Conservation (phyloP, 805 yeast genomes). For the Limtongia smithiae region DNA sequence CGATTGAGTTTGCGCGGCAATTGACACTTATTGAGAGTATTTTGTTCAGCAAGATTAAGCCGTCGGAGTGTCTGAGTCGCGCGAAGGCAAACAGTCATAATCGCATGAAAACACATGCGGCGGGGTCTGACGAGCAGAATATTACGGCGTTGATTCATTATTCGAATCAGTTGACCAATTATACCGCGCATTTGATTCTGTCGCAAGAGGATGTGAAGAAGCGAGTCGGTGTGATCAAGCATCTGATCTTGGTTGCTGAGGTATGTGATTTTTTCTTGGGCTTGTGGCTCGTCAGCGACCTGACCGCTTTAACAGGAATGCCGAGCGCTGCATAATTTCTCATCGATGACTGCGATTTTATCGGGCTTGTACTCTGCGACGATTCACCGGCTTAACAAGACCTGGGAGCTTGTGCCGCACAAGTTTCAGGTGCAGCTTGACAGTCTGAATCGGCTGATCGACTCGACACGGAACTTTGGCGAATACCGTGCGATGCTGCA, state of each 20-base stretch:
- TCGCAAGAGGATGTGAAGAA: conserved; percentile 58
- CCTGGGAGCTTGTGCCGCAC: conserved; percentile 70
- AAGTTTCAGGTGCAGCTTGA: conserved; percentile 51
- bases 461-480: conserved; percentile 80
- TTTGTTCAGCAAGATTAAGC: conserved; percentile 61
- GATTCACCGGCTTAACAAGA: conserved; percentile 73
- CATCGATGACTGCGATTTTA: conserved; percentile 89
- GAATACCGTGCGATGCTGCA: conserved; percentile 80
- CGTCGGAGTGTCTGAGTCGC: conserved; percentile 51
- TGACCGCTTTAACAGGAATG: conserved; percentile 41
- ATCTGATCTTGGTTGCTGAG: conserved; percentile 75
- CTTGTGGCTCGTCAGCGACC: background rate
- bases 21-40: conserved; percentile 71
- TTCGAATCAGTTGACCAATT: conserved; percentile 79
- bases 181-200: conserved; percentile 72
- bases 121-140: conserved; percentile 38
- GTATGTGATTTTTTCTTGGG: conserved; percentile 28
- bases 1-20: conserved; percentile 76
- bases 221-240: conserved; percentile 66
- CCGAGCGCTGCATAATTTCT: conserved; percentile 70
- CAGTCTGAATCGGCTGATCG: conserved; percentile 78
- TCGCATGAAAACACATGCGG: background rate
- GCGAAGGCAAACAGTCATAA: conserved; percentile 18
- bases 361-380: conserved; percentile 86
- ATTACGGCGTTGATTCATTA: conserved; percentile 56